Percentiles rank a stretch among this genome's conserved stretches.
Evolutionary conservation across 352 stramenopile species (phyloP).

Genomic region (Globisporangium cylindrosporum): DNA sequence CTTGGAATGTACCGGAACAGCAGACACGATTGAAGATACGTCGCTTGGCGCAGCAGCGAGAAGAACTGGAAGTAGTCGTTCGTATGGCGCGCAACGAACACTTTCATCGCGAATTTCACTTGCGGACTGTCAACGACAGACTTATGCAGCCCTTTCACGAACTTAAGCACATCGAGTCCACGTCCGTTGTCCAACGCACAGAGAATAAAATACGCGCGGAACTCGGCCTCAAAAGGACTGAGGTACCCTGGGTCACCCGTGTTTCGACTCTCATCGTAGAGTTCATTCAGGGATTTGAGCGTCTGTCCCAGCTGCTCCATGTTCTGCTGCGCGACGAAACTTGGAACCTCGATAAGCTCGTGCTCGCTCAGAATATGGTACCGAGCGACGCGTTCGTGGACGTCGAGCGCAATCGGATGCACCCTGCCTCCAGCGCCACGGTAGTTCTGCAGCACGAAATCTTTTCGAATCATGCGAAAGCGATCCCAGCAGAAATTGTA

Average conservation of each 20-base stretch:
- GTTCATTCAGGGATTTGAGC: conserved; percentile 83
- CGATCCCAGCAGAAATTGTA: conserved; percentile 98
- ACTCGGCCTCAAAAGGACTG: conserved; percentile 86
- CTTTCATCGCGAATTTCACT: conserved; percentile 85
- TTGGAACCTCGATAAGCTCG: conserved; percentile 84
- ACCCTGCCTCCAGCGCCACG: conserved; percentile 90
- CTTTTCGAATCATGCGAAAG: conserved; percentile 95
- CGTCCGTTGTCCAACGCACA: conserved; percentile 83
- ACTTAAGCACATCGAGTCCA: conserved; percentile 83
- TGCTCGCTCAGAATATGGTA: conserved; percentile 96
- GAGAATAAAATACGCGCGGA: conserved; percentile 83
- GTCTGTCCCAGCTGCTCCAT: conserved; percentile 89
- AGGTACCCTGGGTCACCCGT: conserved; percentile 45
- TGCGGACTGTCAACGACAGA: conserved; percentile 60
- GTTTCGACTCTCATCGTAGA: conserved; percentile 85
- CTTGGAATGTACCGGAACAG: conserved; percentile 80
- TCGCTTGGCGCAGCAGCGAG: conserved; percentile 63
- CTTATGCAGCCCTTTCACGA: conserved; percentile 69
- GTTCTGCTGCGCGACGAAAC: conserved; percentile 87
- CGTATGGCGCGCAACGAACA: conserved; percentile 84
- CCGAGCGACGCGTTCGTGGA: conserved; percentile 93
- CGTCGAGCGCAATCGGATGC: conserved; percentile 89
- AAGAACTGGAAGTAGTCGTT: conserved; percentile 86
- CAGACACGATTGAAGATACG: conserved; percentile 81
- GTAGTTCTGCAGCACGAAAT: conserved; percentile 97